Evolutionary conservation across 2,329 filamentous ascomycete genomes (phyloP), one percentile per base, ranked within the genome.

Genomic region (Aureobasidium sp.): DNA sequence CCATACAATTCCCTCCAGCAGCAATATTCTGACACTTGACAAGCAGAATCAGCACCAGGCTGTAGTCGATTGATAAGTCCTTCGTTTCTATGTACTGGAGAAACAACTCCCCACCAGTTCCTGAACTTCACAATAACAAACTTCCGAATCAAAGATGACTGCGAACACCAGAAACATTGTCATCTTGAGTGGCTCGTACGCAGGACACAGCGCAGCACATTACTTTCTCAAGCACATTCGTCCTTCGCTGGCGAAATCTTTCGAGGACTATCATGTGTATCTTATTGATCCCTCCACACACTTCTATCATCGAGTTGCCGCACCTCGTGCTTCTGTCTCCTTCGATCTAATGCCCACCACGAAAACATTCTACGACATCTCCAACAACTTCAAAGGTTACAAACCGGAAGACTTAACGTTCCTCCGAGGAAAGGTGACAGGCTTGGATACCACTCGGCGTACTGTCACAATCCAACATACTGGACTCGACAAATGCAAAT

Each of bases 171-270:
- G 45, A n/a, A 76, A 74, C 61, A 79, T 83, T 61, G 70, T 84
- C 64, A 74, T 85, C 24, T 70, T 85, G 2, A 82, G 82, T 27
- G 80, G 76, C 22, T 82, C 80, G 11, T 83, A 80, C 64, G 80
- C 70, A 12, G 82, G 82, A 27, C 61, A 82, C 4, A 78, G 77
- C 6, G 75, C 72, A 4, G 79, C 82, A 1, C 82, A 85, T 65
- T 81, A 82, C 65, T 71, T 82, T 31, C 77, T 82, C 31, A 79
- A 79, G 63, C 80, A 85, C 71, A 74, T 74, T 27, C 50, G 83
- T 11, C 79, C 81, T 0, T 64, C 71, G 33, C 69, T 78, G 56
- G 58, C 54, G 1, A 39, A 50, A 14, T 1, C 15, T 8, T 57
- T 33, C 9, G 48, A n/a, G 61, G 74, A 74, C 12, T 81, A 82